These are phyloP conservation scores for Zygosaccharomyces siamensis DNA, from an alignment of 805 yeast species.

Conservation along the genomic window DNA sequence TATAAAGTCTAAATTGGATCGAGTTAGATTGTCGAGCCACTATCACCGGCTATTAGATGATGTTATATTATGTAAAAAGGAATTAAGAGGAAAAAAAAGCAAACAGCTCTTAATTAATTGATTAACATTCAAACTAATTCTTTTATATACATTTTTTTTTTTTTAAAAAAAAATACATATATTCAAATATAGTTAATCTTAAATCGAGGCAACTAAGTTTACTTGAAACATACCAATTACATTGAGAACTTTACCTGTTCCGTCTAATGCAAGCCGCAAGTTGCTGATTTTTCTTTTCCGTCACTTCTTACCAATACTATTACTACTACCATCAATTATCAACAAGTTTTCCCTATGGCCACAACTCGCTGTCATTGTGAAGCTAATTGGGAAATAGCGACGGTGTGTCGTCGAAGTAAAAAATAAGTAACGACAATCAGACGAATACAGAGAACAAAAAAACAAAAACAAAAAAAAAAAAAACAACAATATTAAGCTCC, in stretches of 20 bases:
- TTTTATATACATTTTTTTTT: slow-evolving; percentile 1
- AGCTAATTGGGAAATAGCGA: slow-evolving; percentile 8
- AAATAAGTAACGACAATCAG: not conserved
- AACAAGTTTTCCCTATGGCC: not conserved
- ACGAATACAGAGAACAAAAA: not conserved
- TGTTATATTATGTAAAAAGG: not conserved
- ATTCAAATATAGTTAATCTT: not conserved
- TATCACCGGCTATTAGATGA: slow-evolving; percentile 2
- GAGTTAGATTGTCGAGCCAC: too few species aligned
- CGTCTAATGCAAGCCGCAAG: slow-evolving; percentile 2
- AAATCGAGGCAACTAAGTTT: not conserved
- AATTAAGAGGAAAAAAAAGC: too few species aligned
- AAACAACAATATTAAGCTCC: not conserved
- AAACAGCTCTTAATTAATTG: too few species aligned
- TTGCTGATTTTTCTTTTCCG: not conserved
- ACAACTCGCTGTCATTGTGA: slow-evolving; percentile 7
- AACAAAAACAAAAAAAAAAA: not conserved
- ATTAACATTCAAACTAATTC: not conserved
- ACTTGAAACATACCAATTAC: not conserved
- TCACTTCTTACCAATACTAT: not conserved
- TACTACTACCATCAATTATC: not conserved
- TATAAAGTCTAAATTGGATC: not conserved
- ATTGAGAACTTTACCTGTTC: not conserved
- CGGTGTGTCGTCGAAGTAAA: not conserved
- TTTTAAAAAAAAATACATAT: not conserved